Percentiles rank a stretch among this genome's conserved stretches.
phyloP scores from a whole-genome alignment of 371 early-diverging fungal species.

The Mucor velutinosus region DNA sequence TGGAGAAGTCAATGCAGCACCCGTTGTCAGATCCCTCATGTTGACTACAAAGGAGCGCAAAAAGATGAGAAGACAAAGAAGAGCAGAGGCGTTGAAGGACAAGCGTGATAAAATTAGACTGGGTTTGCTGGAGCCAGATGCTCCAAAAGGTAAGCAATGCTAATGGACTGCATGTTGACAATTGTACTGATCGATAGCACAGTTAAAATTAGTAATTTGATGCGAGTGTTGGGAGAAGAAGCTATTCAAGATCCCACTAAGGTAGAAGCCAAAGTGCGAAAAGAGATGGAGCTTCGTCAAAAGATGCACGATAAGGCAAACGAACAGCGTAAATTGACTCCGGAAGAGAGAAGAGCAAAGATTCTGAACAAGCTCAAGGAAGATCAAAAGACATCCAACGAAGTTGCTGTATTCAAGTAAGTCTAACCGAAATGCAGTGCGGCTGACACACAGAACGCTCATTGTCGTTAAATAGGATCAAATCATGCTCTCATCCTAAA shows the following conservation, averaged over 20 bases:
- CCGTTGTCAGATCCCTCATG: constrained; percentile 78
- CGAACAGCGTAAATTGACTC: constrained; percentile 82
- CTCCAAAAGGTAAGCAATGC: constrained; percentile 66
- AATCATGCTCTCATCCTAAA: constrained; percentile 75
- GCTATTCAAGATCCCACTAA: constrained; percentile 93
- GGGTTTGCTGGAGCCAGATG: constrained; percentile 92
- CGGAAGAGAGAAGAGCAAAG: constrained; percentile 85
- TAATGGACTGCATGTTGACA: neutral
- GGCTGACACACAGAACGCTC: neutral
- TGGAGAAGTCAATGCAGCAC: constrained; percentile 54
- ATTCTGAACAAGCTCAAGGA: constrained; percentile 69
- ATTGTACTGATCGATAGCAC: neutral
- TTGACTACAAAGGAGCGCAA: constrained; percentile 92
- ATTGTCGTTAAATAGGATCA: constrained; percentile 55
- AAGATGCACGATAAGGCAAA: constrained; percentile 80
- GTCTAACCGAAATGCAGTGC: constrained; percentile 3
- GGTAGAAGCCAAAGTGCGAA: constrained; percentile 86
- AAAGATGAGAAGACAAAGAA: constrained; percentile 88
- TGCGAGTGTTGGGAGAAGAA: constrained; percentile 90
- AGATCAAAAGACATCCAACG: constrained; percentile 62
- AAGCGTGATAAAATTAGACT: constrained; percentile 93
- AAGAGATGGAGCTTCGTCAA: constrained; percentile 84
- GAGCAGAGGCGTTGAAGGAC: constrained; percentile 86
- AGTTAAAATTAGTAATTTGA: constrained; percentile 91
- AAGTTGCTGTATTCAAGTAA: constrained; percentile 86